Conservation (phyloP, 768 basidiomycete species). For the Tephrocybe sp. region DNA sequence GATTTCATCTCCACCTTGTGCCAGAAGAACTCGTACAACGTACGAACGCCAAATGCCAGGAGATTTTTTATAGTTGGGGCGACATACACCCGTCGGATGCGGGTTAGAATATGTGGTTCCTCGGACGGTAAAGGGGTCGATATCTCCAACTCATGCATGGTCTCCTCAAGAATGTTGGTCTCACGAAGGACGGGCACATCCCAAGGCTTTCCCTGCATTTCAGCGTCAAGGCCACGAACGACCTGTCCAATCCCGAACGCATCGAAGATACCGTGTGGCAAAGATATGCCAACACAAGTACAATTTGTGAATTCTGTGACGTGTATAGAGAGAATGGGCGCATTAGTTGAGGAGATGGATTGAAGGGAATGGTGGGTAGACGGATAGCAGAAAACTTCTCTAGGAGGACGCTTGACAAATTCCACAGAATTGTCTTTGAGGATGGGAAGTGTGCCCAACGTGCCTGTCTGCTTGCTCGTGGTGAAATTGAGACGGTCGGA, state of each 20-base stretch:
- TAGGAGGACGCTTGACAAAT: not conserved
- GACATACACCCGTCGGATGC: too few relatives aligned
- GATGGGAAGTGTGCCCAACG: not conserved
- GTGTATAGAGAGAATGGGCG: conserved; percentile 7
- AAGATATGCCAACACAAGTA: conserved; percentile 3
- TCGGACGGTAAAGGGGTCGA: too few relatives aligned
- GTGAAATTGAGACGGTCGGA: conserved; percentile 3
- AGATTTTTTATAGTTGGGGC: too few relatives aligned
- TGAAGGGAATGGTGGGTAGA: not conserved
- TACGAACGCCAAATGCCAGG: not conserved
- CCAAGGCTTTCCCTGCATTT: conserved; percentile 3
- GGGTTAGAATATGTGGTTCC: too few relatives aligned
- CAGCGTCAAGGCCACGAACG: not conserved
- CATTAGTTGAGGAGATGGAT: not conserved
- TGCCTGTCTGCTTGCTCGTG: not conserved
- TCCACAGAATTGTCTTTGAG: not conserved
- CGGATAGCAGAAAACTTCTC: conserved; percentile 2
- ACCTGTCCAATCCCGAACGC: conserved; percentile 6
- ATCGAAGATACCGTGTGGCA: conserved; percentile 8
- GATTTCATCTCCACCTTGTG: not conserved
- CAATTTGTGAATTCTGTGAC: conserved; percentile 5
- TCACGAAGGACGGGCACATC: not conserved
- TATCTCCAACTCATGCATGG: not conserved
- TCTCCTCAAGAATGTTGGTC: not conserved
- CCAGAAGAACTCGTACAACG: not conserved